A percentile compares a stretch with the other conserved stretches of the same genome.
These are phyloP conservation scores for Xylariaceae sp. DNA, from an alignment of 2,329 filamentous ascomycete species.

Conservation along the genomic window DNA sequence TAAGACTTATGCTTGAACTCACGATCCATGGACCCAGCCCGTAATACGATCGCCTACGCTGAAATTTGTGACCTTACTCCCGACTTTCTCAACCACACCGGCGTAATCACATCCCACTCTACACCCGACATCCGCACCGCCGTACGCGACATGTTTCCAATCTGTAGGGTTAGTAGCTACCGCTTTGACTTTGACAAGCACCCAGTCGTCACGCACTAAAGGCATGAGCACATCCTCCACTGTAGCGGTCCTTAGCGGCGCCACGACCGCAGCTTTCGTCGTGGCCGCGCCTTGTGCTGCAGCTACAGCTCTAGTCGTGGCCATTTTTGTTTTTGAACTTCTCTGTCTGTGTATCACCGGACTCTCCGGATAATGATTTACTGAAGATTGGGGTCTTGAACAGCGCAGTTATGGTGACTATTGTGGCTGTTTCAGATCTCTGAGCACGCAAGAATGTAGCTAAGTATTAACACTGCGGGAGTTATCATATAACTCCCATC, in stretches of 20 bases:
- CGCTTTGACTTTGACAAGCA: constrained; percentile 42
- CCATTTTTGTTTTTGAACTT: neutral
- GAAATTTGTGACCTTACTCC: constrained; percentile 49
- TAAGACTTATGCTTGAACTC: too few relatives aligned
- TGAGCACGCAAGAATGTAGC: too few relatives aligned
- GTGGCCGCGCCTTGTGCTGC: neutral
- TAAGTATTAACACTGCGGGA: too few relatives aligned
- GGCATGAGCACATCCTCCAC: constrained; percentile 31
- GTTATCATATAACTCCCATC: too few relatives aligned
- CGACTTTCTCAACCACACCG: constrained; percentile 53
- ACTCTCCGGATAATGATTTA: too few relatives aligned
- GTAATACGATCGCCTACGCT: constrained; percentile 54
- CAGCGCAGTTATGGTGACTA: too few relatives aligned
- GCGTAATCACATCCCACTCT: constrained; percentile 52
- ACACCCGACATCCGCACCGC: constrained; percentile 17
- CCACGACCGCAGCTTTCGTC: neutral
- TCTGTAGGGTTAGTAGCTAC: constrained; percentile 44
- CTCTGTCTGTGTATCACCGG: neutral
- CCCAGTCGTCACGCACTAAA: constrained; percentile 31
- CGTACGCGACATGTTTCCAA: constrained; percentile 38
- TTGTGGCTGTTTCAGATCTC: too few relatives aligned
- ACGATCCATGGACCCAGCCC: constrained; percentile 38
- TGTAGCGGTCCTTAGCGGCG: constrained; percentile 4
- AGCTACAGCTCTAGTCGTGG: neutral
- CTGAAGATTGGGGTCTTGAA: too few relatives aligned